Base-by-base conservation (phyloP, 306 rosid genomes). In the Citrullus colocynthis region DNA sequence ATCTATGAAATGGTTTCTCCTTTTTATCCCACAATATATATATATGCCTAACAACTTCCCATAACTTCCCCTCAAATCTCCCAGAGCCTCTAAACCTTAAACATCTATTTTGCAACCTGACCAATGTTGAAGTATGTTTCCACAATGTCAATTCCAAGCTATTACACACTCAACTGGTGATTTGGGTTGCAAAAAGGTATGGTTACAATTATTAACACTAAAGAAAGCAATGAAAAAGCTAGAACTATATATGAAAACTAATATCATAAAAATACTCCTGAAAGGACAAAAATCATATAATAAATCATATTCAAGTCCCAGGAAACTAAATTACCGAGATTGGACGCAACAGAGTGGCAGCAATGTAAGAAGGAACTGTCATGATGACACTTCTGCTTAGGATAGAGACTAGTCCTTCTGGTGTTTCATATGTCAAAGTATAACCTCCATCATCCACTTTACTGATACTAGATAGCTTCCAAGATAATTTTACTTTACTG, bases 291-390 rank as follows among this genome's bases (percentile, higher is more conserved):
- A 72, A 9, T 36, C 6, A 4, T 36, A 36, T 4, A 36, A 36
- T 5, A 36, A 70, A 62, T 65, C 69, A 65, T 72, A 65, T 70
- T 61, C 74, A 82, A 73, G 75, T 49, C 70, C 62, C 41, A 54
- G 85, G 74, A 79, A 56, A 79, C 79, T 77, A 82, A 83, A 93
- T 63, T 89, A 95, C 99, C 58, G 99, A 89, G 72, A 92, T 73
- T 64, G 97, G 93, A 65, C 87, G 97, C 85, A 92, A 76, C 82
- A 95, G 77, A 81, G 85, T 81, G 85, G 96, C 89, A 37, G 99
- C 96, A 71, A 92, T 84, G 78, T 89, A 36, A 69, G 99, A 95
- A 57, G 99, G 97, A 86, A 95, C 85, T 74, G 97, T 95, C 89
- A 95, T 84, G 82, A 95, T 87, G 83, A 92, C 93, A 86, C 91